A percentile compares a stretch with the other conserved stretches of the same genome.
Evolutionary conservation across 2,329 filamentous ascomycete species (phyloP).

Genomic region (Talaromyces islandicus): DNA sequence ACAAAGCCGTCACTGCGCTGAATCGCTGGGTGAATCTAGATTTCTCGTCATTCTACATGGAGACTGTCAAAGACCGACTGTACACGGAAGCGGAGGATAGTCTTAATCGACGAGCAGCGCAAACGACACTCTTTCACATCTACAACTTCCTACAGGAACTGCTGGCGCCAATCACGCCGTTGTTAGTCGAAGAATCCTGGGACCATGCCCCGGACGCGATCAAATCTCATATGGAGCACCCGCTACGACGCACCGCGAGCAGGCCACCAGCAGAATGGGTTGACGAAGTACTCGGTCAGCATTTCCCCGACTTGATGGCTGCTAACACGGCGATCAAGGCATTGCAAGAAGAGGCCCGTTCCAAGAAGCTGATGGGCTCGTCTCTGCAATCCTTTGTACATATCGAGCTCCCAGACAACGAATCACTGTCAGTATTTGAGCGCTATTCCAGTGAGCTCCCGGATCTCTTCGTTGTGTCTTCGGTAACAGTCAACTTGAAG

Average conservation of each 20-base stretch:
- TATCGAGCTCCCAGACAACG: conserved; percentile 21
- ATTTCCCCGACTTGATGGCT: conserved; percentile 37
- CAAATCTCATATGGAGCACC: conserved; percentile 43
- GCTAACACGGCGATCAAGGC: conserved; percentile 65
- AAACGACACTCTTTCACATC: conserved; percentile 55
- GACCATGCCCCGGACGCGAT: conserved; percentile 65
- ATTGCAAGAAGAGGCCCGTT: conserved; percentile 67
- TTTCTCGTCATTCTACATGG: conserved; percentile 89
- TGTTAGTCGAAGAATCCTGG: conserved; percentile 86
- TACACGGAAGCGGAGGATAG: conserved; percentile 74
- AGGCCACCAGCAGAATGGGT: conserved; percentile 28
- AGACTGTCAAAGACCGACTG: conserved; percentile 82
- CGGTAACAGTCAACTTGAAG: conserved; percentile 41
- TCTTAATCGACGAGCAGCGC: conserved; percentile 51
- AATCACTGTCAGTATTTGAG: conserved; percentile 19
- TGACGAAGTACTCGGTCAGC: conserved; percentile 44
- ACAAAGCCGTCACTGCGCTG: conserved; percentile 65
- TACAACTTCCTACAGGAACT: conserved; percentile 69
- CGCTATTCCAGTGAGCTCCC: conserved; percentile 47
- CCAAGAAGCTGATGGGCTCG: conserved; percentile 67
- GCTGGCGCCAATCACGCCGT: conserved; percentile 72
- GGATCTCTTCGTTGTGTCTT: conserved; percentile 64
- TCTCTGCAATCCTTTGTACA: conserved; percentile 71
- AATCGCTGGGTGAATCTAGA: conserved; percentile 78
- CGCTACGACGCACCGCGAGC: conserved; percentile 35